A percentile compares a stretch with the other conserved stretches of the same genome.
phyloP scores from a whole-genome alignment of 371 early-diverging fungal species.

The Mortierella sp. region DNA sequence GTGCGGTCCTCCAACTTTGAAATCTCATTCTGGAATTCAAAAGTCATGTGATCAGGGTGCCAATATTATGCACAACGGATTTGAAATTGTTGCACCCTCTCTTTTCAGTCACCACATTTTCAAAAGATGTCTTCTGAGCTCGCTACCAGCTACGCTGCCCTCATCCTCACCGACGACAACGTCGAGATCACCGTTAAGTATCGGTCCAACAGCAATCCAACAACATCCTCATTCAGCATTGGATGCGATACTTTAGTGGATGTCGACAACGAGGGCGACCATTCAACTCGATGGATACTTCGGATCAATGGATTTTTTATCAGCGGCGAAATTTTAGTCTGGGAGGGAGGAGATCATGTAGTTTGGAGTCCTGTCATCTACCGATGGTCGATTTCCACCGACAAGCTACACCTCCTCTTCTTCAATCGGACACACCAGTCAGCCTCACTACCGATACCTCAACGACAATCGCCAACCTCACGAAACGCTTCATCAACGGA shows the following conservation, averaged over 20 bases:
- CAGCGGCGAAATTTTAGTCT: not conserved
- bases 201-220: slow-evolving; percentile 19
- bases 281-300: slow-evolving; percentile 39
- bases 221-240: not conserved
- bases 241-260: not conserved
- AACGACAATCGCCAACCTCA: not conserved
- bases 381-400: not conserved
- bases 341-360: not conserved
- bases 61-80: not conserved
- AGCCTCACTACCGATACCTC: not conserved
- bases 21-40: not conserved
- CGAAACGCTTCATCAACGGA: not conserved
- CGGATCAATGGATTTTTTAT: slow-evolving; percentile 10
- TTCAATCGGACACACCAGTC: not conserved
- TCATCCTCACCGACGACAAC: slow-evolving; percentile 98
- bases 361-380: not conserved
- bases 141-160: slow-evolving; percentile 97
- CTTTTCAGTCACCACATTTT: slow-evolving; percentile 33
- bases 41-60: not conserved
- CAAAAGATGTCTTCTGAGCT: slow-evolving; percentile 73
- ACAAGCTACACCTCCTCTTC: not conserved
- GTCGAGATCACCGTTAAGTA: slow-evolving; percentile 94
- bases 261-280: not conserved
- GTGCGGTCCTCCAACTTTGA: no score
- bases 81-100: slow-evolving; percentile 23